Base-by-base conservation (phyloP, 2,329 filamentous ascomycete genomes). In the Fusarium proliferatum region DNA sequence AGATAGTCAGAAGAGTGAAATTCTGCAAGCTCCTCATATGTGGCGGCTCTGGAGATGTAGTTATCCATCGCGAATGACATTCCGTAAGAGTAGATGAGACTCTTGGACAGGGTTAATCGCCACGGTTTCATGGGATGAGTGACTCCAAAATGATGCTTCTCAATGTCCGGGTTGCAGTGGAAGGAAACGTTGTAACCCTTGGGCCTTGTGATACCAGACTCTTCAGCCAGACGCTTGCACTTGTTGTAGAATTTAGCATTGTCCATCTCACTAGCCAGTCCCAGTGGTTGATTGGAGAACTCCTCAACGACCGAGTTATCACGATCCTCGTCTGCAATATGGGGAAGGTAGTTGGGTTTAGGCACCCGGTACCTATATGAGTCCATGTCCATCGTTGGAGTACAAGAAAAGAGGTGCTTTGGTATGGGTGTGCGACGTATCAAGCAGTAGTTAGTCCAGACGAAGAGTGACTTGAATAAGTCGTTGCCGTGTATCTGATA, bases 41-140 rank as follows among this genome's bases (percentile, higher is more conserved):
- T 96, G 36, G 96, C 96, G 17, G 92, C 89, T 33, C 95, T 90
- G 30, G 96, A 90, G 58, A 94, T 89, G 83, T 97, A 98, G 74
- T 96, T 92, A 83, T 98, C 95, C 96, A 99, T 98, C 71, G 94
- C 95, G 79, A 96, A 93, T 78, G 97, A 95, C 89, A 99, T 94
- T 75, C 96, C 96, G 82, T 98, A 98, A 3, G 94, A 93, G 80
- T 97, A 92, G 72, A 99, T 94, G 52, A 99, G 89, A 78, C 96
- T 94, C 82, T 99, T 98, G 64, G 96, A 97, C 62, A 99, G 88
- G 21, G 95, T 98, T 73, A 99, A 86, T 41, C 96, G 94, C 96
- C 96, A 98, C 67, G 96, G 96, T 82, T 99, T 99, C 96, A 99
- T 99, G 26, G 96, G 96, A 85, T 99, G 96, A 15, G 94, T 95